Conservation (phyloP, 1,284 basidiomycete species). For the Tylopilus sp. region DNA sequence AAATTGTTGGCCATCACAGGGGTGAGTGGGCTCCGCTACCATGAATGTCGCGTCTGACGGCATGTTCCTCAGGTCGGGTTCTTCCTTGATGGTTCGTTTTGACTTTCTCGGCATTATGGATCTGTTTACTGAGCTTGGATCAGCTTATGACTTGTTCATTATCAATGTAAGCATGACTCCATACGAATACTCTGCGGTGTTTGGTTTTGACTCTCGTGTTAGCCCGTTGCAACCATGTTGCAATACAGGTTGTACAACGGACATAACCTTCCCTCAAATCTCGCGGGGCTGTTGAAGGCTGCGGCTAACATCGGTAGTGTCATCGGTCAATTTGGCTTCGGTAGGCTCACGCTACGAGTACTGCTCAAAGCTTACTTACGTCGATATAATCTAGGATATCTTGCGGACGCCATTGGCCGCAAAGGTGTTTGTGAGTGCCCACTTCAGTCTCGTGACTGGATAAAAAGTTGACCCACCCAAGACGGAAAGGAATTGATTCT, state of each 20-base stretch:
- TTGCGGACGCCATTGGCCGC: slow-evolving; percentile 65
- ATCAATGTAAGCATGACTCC: slow-evolving; percentile 53
- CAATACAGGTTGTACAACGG: slow-evolving; percentile 68
- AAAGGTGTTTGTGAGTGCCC: slow-evolving; percentile 56
- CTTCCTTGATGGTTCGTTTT: slow-evolving; percentile 58
- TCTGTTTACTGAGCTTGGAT: not conserved
- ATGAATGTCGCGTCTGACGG: no score
- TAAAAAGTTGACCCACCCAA: slow-evolving; percentile 21
- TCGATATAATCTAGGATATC: slow-evolving; percentile 36
- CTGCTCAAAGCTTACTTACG: slow-evolving; percentile 15
- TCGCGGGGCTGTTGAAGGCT: slow-evolving; percentile 66
- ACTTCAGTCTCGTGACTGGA: not conserved
- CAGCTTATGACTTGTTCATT: slow-evolving; percentile 75
- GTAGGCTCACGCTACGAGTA: slow-evolving; percentile 21
- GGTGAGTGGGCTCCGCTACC: slow-evolving; percentile 36
- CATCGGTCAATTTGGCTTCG: slow-evolving; percentile 72
- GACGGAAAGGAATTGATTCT: slow-evolving; percentile 79
- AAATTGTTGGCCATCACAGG: slow-evolving; percentile 61
- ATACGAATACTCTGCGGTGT: not conserved
- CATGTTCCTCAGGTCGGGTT: slow-evolving; percentile 56
- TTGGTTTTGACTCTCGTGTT: not conserved
- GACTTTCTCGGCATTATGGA: not conserved
- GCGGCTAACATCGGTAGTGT: slow-evolving; percentile 71
- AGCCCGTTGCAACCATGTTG: slow-evolving; percentile 75
- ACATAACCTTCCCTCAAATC: slow-evolving; percentile 47